Conservation (phyloP, 2,329 filamentous ascomycete species). For the Clarireedia homoeocarpa region DNA sequence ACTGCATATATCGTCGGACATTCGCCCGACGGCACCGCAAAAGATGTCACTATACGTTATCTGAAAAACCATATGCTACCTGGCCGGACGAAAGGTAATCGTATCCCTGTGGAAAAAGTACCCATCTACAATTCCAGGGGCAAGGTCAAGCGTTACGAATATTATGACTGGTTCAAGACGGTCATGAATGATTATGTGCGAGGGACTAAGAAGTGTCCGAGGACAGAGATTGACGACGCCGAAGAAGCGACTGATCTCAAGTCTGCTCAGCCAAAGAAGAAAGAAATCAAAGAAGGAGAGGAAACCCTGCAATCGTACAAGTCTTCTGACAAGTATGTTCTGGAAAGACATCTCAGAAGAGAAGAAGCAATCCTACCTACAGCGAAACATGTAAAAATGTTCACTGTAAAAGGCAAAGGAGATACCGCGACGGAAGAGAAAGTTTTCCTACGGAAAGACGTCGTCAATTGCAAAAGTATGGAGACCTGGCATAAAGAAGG, state of each 20-base stretch:
- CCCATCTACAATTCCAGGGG: constrained; percentile 71
- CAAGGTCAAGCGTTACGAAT: constrained; percentile 67
- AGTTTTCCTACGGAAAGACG: constrained; percentile 71
- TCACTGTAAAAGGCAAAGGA: constrained; percentile 67
- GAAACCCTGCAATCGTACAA: constrained; percentile 88
- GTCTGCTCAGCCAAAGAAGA: constrained; percentile 64
- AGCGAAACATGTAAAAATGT: constrained; percentile 64
- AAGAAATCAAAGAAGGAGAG: constrained; percentile 63
- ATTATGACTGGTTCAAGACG: constrained; percentile 82
- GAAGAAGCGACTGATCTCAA: constrained; percentile 75
- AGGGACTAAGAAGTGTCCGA: constrained; percentile 38
- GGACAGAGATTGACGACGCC: constrained; percentile 66
- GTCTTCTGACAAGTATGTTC: constrained; percentile 72
- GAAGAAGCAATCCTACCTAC: constrained; percentile 76
- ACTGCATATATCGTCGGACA: constrained; percentile 85
- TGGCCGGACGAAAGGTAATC: constrained; percentile 79
- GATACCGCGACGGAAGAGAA: constrained; percentile 67
- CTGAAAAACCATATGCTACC: constrained; percentile 74
- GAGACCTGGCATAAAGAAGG: constrained; percentile 99
- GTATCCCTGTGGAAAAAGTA: constrained; percentile 72
- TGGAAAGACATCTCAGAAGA: constrained; percentile 79
- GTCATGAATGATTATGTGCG: constrained; percentile 68
- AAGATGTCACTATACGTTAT: constrained; percentile 91
- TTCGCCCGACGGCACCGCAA: constrained; percentile 73
- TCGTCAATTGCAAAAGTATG: constrained; percentile 78